phyloP scores from a whole-genome alignment of 441 rosid genomes.

The Manihot esculenta region DNA sequence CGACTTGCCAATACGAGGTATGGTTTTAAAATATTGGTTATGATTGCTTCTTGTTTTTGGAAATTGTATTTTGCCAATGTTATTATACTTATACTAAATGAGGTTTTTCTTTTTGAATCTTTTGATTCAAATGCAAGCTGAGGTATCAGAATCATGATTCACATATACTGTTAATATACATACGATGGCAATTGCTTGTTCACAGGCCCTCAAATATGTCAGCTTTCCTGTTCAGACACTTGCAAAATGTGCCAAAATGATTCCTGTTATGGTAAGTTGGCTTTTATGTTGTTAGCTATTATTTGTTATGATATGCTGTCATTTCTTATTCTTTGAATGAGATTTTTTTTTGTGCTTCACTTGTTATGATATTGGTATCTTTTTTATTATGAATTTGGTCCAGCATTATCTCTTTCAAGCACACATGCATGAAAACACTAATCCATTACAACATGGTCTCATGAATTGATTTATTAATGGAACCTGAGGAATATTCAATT shows the following conservation, averaged over 20 bases:
- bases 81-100: too few relatives aligned
- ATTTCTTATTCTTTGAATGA: not conserved
- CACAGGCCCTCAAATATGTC: constrained; percentile 86
- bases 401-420: not conserved
- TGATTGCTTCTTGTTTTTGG: not conserved
- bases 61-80: not conserved
- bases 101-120: too few relatives aligned
- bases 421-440: not conserved
- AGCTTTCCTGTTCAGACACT: constrained; percentile 91
- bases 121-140: not conserved
- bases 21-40: not conserved
- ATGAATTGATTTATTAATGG: not conserved
- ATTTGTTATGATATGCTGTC: not conserved
- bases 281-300: not conserved
- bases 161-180: constrained; percentile 2
- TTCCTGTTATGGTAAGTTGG: constrained; percentile 84
- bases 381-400: constrained; percentile 2
- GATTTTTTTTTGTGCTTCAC: not conserved
- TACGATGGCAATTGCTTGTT: constrained; percentile 21
- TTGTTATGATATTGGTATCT: not conserved
- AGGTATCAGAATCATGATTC: not conserved
- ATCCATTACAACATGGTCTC: not conserved
- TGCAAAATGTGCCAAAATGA: constrained; percentile 94
- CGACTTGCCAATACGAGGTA: constrained; percentile 99
- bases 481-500: not conserved